phyloP scores from a whole-genome alignment of 768 basidiomycete species.

The Phanerochaete sordida region DNA sequence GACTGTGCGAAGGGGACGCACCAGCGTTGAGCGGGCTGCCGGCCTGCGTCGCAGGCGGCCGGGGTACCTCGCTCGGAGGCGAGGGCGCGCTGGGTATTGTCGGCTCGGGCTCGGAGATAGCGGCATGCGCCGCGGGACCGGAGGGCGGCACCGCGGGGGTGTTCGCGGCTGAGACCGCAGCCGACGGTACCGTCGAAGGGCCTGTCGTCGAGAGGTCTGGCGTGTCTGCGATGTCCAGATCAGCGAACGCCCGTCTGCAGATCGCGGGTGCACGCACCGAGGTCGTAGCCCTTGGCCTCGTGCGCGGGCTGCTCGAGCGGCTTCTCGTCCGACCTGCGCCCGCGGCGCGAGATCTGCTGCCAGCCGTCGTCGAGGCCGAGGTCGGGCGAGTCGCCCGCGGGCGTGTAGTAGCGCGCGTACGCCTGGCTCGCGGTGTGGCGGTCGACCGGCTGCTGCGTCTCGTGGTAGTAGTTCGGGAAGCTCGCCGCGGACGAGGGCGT shows the following conservation, averaged over 20 bases:
- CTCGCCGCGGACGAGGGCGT: background rate
- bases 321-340: background rate
- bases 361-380: conserved; percentile 8
- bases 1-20: conserved; percentile 4
- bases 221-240: background rate
- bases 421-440: conserved; percentile 24
- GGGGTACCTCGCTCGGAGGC: conserved; percentile 14
- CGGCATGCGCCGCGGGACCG: background rate
- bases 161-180: background rate
- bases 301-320: background rate
- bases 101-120: background rate
- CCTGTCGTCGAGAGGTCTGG: background rate
- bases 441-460: conserved; percentile 13
- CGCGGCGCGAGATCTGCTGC: background rate
- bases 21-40: conserved; percentile 26
- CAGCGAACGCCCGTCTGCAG: background rate
- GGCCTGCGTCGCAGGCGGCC: conserved; percentile 18
- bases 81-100: background rate
- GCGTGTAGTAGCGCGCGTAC: conserved; percentile 18
- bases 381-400: background rate
- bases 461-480: conserved; percentile 6
- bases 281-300: conserved; percentile 20
- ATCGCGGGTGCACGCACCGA: conserved; percentile 8
- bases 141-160: background rate
- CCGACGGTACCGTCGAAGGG: background rate